A percentile compares a stretch with the other conserved stretches of the same genome.
These are phyloP conservation scores for Leishmania major DNA, from an alignment of 208 protist genomes.

Conservation along the genomic window DNA sequence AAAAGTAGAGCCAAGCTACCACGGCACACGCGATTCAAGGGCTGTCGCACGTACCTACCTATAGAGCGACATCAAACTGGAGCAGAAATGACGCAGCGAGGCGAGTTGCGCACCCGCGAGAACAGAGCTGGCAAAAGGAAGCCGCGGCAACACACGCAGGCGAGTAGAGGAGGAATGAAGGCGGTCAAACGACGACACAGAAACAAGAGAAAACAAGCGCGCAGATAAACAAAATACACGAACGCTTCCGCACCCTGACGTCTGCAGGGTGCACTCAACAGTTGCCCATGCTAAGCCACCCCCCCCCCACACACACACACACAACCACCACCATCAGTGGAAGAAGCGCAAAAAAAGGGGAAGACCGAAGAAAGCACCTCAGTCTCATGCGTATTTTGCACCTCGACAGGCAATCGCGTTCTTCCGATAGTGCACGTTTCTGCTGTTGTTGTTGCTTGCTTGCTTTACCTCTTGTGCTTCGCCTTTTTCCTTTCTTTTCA, in stretches of 20 bases:
- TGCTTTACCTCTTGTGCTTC: neutral
- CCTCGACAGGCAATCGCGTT: neutral
- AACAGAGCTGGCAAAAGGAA: neutral
- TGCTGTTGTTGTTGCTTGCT: neutral
- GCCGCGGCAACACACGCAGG: neutral
- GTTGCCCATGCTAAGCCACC: neutral
- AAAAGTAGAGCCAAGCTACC: neutral
- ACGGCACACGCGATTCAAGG: neutral
- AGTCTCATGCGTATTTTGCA: neutral
- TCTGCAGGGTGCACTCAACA: neutral
- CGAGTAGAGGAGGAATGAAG: neutral
- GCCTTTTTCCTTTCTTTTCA: neutral
- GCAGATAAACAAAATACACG: neutral
- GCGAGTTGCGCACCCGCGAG: neutral
- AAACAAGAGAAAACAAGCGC: neutral
- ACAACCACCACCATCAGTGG: neutral
- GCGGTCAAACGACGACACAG: neutral
- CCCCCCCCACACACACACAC: no score
- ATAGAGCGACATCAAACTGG: neutral
- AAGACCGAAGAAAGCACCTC: neutral
- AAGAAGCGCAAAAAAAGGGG: neutral
- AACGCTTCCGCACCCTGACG: neutral
- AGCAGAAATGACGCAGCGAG: neutral
- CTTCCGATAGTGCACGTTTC: neutral
- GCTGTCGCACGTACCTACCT: no score